These are phyloP conservation scores for Pichia sp. DNA, from an alignment of 1,139 yeast species.

Conservation along the genomic window DNA sequence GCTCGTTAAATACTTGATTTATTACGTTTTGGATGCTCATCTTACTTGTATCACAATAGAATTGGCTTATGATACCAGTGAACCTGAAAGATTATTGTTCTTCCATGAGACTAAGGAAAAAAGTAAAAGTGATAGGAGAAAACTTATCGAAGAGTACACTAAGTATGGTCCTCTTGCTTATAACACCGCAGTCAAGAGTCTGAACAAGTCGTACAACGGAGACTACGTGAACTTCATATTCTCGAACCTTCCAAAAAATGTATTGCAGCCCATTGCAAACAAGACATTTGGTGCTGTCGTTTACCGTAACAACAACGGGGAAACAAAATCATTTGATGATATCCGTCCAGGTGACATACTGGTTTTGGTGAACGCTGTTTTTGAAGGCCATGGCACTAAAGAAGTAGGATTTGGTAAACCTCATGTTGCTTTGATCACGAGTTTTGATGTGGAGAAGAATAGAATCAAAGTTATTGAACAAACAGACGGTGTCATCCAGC, in stretches of 20 bases:
- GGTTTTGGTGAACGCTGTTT: slow-evolving; percentile 69
- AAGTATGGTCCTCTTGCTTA: slow-evolving; percentile 43
- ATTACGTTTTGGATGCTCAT: slow-evolving; percentile 70
- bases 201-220: slow-evolving; percentile 35
- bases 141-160: slow-evolving; percentile 48
- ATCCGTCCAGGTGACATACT: slow-evolving; percentile 81
- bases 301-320: slow-evolving; percentile 58
- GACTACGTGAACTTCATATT: slow-evolving; percentile 31
- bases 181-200: slow-evolving; percentile 38
- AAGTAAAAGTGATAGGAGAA: slow-evolving; percentile 43
- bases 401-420: slow-evolving; percentile 49
- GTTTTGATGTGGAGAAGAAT: slow-evolving; percentile 69
- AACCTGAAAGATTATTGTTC: slow-evolving; percentile 52
- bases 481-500: slow-evolving; percentile 50
- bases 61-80: slow-evolving; percentile 47
- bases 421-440: slow-evolving; percentile 51
- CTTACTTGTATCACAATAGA: slow-evolving; percentile 63
- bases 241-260: slow-evolving; percentile 34
- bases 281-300: slow-evolving; percentile 72
- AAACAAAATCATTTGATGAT: slow-evolving; percentile 55
- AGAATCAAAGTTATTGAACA: slow-evolving; percentile 73
- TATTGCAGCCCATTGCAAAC: slow-evolving; percentile 57
- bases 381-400: slow-evolving; percentile 42
- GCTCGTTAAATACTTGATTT: slow-evolving; percentile 51
- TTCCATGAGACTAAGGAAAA: slow-evolving; percentile 43